Evolutionary conservation across 257 asterid species (phyloP).

Genomic region (Ehretia macrophylla): DNA sequence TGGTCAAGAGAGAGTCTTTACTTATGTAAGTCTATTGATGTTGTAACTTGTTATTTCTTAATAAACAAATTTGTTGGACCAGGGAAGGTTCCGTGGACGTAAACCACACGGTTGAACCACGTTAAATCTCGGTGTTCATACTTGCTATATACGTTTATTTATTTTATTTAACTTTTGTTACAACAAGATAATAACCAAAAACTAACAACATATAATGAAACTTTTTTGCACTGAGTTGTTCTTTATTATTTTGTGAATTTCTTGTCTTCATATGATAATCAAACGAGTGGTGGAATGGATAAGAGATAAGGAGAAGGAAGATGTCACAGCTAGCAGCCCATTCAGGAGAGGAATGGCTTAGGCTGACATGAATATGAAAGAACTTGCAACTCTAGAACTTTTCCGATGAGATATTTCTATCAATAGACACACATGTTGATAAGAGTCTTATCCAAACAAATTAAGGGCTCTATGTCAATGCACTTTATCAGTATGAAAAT

Average conservation of each 20-base stretch:
- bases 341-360: slow-evolving; percentile 42
- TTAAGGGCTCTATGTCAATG: slow-evolving; percentile 19
- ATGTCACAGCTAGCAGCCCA: slow-evolving; percentile 48
- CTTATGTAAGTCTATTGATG: no score
- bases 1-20: no score
- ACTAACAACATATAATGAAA: no score
- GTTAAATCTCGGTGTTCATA: no score
- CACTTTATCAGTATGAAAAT: slow-evolving; percentile 6
- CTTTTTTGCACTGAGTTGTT: no score
- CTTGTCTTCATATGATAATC: slow-evolving; percentile 1
- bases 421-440: slow-evolving; percentile 22
- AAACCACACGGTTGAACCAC: no score
- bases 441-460: slow-evolving; percentile 36
- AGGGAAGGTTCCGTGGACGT: no score
- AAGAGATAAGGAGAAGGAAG: slow-evolving; percentile 28
- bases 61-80: no score
- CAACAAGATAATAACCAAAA: no score
- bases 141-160: no score
- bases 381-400: slow-evolving; percentile 5
- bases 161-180: no score
- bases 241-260: slow-evolving; percentile 6
- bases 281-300: slow-evolving; percentile 9
- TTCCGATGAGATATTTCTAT: neutral
- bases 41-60: no score
- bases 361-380: slow-evolving; percentile 24